Percentiles rank a stretch among this genome's conserved stretches.
Conservation (phyloP, 208 protist species). For the Trypanosoma boissoni region DNA sequence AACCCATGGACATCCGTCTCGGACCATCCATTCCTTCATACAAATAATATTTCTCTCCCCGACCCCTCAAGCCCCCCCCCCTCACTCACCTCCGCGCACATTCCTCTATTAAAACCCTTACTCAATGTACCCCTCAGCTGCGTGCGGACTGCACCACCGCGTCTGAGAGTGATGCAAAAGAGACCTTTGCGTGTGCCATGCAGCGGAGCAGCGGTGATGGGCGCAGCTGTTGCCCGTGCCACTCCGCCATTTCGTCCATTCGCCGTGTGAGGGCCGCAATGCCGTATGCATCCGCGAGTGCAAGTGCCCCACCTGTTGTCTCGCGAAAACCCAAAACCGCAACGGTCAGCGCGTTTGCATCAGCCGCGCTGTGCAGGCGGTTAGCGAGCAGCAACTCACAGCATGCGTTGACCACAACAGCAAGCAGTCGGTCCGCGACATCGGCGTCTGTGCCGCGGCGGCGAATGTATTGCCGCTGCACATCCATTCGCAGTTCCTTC, state of each 20-base stretch:
- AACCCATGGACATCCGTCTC: too few relatives aligned
- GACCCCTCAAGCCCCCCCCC: too few relatives aligned
- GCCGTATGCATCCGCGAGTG: conserved; percentile 40
- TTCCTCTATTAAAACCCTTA: not conserved
- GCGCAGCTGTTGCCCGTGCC: conserved; percentile 38
- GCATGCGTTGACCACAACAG: conserved; percentile 57
- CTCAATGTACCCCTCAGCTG: not conserved
- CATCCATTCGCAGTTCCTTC: conserved; percentile 9
- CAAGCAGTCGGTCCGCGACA: conserved; percentile 53
- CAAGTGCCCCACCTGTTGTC: conserved; percentile 59
- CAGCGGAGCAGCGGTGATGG: conserved; percentile 54
- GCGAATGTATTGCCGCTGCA: conserved; percentile 28
- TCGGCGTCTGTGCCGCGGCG: conserved; percentile 28
- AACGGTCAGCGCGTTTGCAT: conserved; percentile 57
- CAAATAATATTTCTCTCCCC: too few relatives aligned
- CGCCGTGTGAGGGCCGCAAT: conserved; percentile 31
- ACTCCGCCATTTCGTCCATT: conserved; percentile 39
- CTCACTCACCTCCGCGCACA: too few relatives aligned
- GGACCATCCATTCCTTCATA: too few relatives aligned
- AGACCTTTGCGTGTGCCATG: conserved; percentile 36
- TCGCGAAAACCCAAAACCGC: conserved; percentile 59
- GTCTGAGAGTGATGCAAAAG: conserved; percentile 45
- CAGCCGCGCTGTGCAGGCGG: conserved; percentile 34
- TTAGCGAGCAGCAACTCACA: conserved; percentile 51
- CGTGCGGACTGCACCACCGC: conserved; percentile 25